Percentiles rank a stretch among this genome's conserved stretches.
These are phyloP conservation scores for Cryptococcus sp. DNA, from an alignment of 1,284 basidiomycete species.

Conservation along the genomic window DNA sequence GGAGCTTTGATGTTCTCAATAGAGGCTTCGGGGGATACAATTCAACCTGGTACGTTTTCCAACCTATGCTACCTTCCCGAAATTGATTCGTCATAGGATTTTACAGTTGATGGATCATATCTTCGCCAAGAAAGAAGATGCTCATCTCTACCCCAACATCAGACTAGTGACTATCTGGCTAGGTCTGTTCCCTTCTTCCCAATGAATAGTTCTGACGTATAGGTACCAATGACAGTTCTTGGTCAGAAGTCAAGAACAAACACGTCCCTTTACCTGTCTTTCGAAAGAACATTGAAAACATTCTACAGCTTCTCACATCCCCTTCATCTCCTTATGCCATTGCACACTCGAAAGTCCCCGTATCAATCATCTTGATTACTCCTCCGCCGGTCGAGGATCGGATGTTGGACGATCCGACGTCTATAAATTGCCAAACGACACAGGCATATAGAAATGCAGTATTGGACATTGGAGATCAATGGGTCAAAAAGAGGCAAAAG, in stretches of 20 bases:
- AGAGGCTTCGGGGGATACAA: constrained; percentile 37
- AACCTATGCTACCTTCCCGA: too few species aligned
- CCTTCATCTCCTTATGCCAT: not conserved
- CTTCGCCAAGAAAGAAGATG: constrained; percentile 29
- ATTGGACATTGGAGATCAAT: constrained; percentile 56
- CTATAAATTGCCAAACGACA: constrained; percentile 58
- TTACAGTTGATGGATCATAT: constrained; percentile 22
- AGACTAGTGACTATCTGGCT: constrained; percentile 39
- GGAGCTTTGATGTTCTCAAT: constrained; percentile 35
- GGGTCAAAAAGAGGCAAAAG: constrained; percentile 37
- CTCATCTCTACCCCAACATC: constrained; percentile 10
- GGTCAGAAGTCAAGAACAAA: constrained; percentile 6
- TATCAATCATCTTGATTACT: constrained; percentile 66
- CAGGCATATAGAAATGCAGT: constrained; percentile 65
- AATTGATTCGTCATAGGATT: too few species aligned
- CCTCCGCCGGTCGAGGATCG: constrained; percentile 71
- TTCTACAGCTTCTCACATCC: constrained; percentile 18
- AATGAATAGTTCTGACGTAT: not conserved
- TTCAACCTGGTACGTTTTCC: constrained; percentile 21
- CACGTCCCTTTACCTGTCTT: constrained; percentile 21
- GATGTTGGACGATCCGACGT: constrained; percentile 49
- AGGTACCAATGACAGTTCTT: constrained; percentile 31
- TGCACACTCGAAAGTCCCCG: constrained; percentile 8
- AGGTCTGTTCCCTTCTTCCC: constrained; percentile 16
- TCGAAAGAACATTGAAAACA: constrained; percentile 17